Evolutionary conservation across 2,329 filamentous ascomycete species (phyloP), one percentile per base, ranked within the genome.

Genomic region (Penicillium sp.): DNA sequence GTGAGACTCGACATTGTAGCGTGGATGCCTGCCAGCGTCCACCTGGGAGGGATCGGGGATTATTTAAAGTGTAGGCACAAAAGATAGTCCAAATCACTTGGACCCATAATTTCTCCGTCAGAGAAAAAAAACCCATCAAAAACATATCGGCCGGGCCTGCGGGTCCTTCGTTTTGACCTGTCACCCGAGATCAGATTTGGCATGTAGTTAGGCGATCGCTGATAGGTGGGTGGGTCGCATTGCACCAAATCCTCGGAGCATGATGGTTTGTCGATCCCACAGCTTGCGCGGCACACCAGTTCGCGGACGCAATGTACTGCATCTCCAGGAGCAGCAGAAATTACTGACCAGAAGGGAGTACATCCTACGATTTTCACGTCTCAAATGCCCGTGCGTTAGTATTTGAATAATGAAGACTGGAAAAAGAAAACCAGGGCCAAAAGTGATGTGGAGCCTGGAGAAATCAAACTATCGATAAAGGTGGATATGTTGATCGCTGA

Each of bases 91-190:
- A 15, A 27, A 33, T 8, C 15, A 11, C 44, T 33, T 22, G 48
- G 51, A 54, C 42, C 51, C 55, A 57, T 55, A 51, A 51, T 55
- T 58, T 52, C 49, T 51, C 49, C 51, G 51, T 40, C 12, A 31
- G 22, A 44, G 40, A 42, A 48, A 50, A 56, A 35, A 31, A 52
- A 53, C 3, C 27, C 27, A 31, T 31, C n/a, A n/a, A n/a, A 26
- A 31, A 14, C 12, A 31, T 31, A 6, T 37, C 33, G 33, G n/a
- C 33, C 15, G 33, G 33, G n/a, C 41, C 37, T 56, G 46, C 47
- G 20, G 35, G 45, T 23, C 26, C n/a, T n/a, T 31, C 15, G 11
- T 62, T 63, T 57, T 18, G 67, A 71, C 64, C 61, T 70, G 66
- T 71, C 69, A 70, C 27, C 53, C 49, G 27, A 46, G 54, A 50